Evolutionary conservation across 2,329 filamentous ascomycete species (phyloP).

Genomic region (Fusarium drepaniforme): DNA sequence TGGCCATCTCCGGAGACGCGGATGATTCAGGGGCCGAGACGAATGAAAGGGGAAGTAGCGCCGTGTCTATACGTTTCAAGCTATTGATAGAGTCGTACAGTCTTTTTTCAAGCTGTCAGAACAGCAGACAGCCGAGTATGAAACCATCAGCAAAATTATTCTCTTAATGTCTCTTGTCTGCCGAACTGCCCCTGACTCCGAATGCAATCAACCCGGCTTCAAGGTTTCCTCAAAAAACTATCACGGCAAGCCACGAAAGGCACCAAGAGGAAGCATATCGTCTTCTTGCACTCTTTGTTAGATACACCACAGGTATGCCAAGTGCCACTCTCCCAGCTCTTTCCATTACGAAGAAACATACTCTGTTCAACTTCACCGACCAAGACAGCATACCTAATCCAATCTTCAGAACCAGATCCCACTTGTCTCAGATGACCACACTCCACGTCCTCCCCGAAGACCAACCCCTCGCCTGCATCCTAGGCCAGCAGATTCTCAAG

Average conservation of each 20-base stretch:
- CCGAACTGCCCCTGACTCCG: not conserved
- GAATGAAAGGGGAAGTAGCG: not conserved
- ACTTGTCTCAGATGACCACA: not conserved
- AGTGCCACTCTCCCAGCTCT: not conserved
- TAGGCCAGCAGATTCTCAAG: not conserved
- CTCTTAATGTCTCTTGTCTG: not conserved
- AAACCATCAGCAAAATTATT: not conserved
- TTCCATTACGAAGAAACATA: not conserved
- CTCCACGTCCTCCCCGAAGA: not conserved
- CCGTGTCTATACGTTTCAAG: not conserved
- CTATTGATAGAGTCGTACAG: not conserved
- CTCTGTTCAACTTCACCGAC: not conserved
- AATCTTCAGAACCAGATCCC: not conserved
- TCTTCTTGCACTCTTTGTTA: not conserved
- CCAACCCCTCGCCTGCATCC: not conserved
- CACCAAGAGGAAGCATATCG: rapidly evolving
- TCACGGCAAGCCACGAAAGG: not conserved
- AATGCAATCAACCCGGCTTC: not conserved
- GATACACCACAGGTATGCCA: not conserved
- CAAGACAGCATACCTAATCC: not conserved
- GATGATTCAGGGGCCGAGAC: too few relatives aligned
- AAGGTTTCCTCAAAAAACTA: not conserved
- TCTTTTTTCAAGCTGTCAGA: not conserved
- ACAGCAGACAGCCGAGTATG: not conserved
- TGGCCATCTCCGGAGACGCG: not conserved